Evolutionary conservation across 1,139 yeast species (phyloP), one percentile per base, ranked within the genome.

Genomic region (Meyerozyma sp.): DNA sequence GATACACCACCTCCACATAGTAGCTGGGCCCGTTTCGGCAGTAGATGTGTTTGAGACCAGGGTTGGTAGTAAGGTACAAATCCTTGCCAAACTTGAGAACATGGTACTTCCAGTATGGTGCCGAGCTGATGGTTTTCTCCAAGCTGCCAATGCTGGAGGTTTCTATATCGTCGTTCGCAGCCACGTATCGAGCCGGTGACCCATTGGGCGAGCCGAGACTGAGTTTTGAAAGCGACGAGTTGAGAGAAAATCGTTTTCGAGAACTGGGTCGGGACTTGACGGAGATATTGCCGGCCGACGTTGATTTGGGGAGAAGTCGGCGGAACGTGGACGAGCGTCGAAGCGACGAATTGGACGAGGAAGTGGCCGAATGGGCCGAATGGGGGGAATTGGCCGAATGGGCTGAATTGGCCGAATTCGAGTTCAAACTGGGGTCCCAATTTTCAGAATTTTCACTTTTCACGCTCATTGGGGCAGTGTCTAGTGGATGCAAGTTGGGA

Each of bases 81-180:
- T 70, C 71, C 34, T 68, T 68, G 5, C 81, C 79, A 42, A 77
- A 63, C 42, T 66, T 70, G 26, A 77, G 57, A 9, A 80, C 63
- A 52, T 81, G 87, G 53, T 79, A 81, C 54, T 81, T 81, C 84
- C 85, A 80, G 51, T 77, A 81, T 18, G 70, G 73, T 14, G 50
- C 32, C 21, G 41, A 40, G 8, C 5, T 21, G 23, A 21, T 21
- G 23, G 35, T 7, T 26, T 34, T 25, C 14, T 20, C 16, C 16
- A 4, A 14, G 30, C 38, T 14, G 42, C n/a, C 8, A 16, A 32
- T 40, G 26, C 36, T 40, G 13, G 32, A 14, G 32, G 38, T 26
- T 13, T 25, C 39, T 14, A 23, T 34, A 20, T 32, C 32, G 3
- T 13, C 42, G 26, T 25, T n/a, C 1, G 13, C 20, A 16, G 34